phyloP scores from a whole-genome alignment of 805 yeast species.

The Nakazawaea laoshanensis region DNA sequence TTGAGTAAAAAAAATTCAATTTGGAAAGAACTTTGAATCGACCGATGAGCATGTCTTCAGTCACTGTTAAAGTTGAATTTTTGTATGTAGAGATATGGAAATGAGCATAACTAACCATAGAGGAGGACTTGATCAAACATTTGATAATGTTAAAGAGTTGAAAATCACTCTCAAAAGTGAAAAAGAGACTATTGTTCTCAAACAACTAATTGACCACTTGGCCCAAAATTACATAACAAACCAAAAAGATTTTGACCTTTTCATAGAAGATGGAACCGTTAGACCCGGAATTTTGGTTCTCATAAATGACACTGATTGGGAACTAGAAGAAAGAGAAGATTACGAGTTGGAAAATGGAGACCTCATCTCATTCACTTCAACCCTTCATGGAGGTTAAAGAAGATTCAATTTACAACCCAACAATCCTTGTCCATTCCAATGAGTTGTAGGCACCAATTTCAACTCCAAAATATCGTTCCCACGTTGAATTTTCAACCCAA shows the following conservation, averaged over 20 bases:
- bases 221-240: conserved; percentile 47
- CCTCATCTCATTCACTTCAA: conserved; percentile 78
- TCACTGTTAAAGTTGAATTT: conserved; percentile 33
- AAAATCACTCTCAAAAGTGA: conserved; percentile 39
- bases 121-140: conserved; percentile 83
- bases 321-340: conserved; percentile 79
- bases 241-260: conserved; percentile 59
- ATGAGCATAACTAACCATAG: conserved; percentile 14
- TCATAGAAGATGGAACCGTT: conserved; percentile 72
- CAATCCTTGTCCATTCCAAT: conserved; percentile 55
- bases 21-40: not conserved
- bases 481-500: no score
- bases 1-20: not conserved
- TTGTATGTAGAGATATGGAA: conserved; percentile 18
- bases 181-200: conserved; percentile 23
- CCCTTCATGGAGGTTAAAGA: conserved; percentile 83
- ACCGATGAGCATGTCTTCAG: conserved; percentile 10
- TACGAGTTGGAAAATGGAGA: conserved; percentile 74
- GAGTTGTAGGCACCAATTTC: conserved; percentile 33
- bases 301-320: conserved; percentile 96
- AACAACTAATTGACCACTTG: conserved; percentile 50
- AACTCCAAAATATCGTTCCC: conserved; percentile 18
- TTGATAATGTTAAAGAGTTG: conserved; percentile 48
- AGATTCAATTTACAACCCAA: conserved; percentile 54
- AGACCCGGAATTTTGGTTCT: conserved; percentile 91